Conservation (phyloP, 169 alveolate species). For the Sarcocystis neurona region DNA sequence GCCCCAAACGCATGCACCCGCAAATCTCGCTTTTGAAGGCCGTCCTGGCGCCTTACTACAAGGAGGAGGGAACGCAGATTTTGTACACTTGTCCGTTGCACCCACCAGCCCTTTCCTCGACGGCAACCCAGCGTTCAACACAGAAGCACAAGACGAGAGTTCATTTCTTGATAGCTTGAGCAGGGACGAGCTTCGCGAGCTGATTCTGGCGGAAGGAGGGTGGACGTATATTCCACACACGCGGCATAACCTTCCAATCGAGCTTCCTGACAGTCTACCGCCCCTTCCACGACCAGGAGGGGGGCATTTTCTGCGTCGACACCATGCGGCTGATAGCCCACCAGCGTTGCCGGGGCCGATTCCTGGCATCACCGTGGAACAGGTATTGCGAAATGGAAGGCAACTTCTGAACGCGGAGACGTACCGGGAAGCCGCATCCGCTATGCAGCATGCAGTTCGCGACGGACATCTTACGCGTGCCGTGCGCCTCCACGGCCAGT, state of each 20-base stretch:
- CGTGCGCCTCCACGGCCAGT: conserved; percentile 52
- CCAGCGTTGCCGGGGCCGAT: background rate
- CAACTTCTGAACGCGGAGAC: background rate
- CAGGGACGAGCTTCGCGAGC: background rate
- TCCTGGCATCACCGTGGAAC: background rate
- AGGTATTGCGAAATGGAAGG: background rate
- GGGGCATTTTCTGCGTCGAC: conserved; percentile 6
- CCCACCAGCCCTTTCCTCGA: background rate
- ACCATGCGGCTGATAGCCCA: background rate
- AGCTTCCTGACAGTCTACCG: background rate
- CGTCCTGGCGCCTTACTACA: background rate
- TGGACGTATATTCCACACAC: conserved; percentile 12
- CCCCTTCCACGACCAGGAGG: conserved; percentile 33
- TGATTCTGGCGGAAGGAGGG: conserved; percentile 9
- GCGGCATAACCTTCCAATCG: background rate
- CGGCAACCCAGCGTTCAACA: too few relatives aligned
- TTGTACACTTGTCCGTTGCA: too few relatives aligned
- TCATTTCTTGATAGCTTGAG: background rate
- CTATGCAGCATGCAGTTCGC: conserved; percentile 20
- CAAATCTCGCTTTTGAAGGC: background rate
- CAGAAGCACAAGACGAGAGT: background rate
- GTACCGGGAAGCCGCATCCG: conserved; percentile 3
- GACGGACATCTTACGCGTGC: conserved; percentile 44
- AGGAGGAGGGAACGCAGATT: background rate
- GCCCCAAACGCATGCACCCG: background rate